Evolutionary conservation across 306 rosid genomes (phyloP).

Genomic region (Leucaena leucocephala): DNA sequence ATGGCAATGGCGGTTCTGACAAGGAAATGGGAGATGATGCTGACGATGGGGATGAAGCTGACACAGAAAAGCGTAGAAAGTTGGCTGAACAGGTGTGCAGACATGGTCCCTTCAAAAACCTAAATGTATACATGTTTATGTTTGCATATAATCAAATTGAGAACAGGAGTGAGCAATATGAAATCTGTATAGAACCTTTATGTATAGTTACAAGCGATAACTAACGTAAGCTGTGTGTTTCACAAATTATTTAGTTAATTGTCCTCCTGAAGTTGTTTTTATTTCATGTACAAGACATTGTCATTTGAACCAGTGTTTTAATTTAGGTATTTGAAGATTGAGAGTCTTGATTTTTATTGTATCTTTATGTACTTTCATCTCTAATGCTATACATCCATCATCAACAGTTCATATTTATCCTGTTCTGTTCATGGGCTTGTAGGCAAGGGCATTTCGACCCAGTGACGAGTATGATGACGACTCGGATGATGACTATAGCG

Average conservation of each 20-base stretch:
- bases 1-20: conserved; percentile 82
- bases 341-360: background rate
- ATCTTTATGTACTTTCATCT: background rate
- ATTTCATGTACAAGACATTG: background rate
- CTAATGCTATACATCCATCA: background rate
- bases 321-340: conserved; percentile 16
- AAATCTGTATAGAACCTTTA: background rate
- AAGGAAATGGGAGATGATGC: conserved; percentile 90
- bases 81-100: conserved; percentile 84
- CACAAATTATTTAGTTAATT: conserved; percentile 8
- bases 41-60: conserved; percentile 89
- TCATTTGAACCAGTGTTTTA: background rate
- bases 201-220: background rate
- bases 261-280: background rate
- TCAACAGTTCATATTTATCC: conserved; percentile 6
- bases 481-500: conserved; percentile 87
- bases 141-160: conserved; percentile 3
- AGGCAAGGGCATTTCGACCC: conserved; percentile 89
- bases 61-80: conserved; percentile 69
- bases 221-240: conserved; percentile 14
- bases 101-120: background rate
- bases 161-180: background rate
- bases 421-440: conserved; percentile 22
- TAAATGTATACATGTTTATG: background rate
- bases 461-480: conserved; percentile 66